Conservation (phyloP, 805 yeast genomes). For the Candida sonorensis region DNA sequence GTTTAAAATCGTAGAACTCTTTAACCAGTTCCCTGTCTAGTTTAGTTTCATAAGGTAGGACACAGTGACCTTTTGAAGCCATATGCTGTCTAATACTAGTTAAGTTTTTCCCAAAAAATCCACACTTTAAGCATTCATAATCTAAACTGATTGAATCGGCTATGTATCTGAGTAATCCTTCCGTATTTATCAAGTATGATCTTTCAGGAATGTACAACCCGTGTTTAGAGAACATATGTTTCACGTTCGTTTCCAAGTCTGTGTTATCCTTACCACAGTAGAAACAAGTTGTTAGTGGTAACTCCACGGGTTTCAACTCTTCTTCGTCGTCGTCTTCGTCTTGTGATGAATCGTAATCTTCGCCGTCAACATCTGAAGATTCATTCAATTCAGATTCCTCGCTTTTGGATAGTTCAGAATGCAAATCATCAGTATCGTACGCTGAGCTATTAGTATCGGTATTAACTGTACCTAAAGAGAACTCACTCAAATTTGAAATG, state of each 20-base stretch:
- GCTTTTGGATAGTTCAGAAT: constrained; percentile 13
- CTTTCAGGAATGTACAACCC: constrained; percentile 87
- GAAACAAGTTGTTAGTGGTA: constrained; percentile 40
- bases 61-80: constrained; percentile 76
- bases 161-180: constrained; percentile 64
- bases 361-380: constrained; percentile 12
- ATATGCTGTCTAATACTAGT: constrained; percentile 88
- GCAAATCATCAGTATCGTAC: constrained; percentile 16
- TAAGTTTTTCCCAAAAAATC: constrained; percentile 68
- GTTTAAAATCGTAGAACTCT: constrained; percentile 69
- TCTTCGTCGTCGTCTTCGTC: constrained; percentile 19
- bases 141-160: constrained; percentile 76
- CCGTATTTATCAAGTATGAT: constrained; percentile 56
- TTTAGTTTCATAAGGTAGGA: constrained; percentile 77
- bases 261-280: constrained; percentile 38
- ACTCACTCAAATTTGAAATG: constrained; percentile 46
- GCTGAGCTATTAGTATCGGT: constrained; percentile 16
- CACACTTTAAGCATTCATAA: constrained; percentile 73
- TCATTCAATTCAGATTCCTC: constrained; percentile 7
- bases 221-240: constrained; percentile 71
- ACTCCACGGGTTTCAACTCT: constrained; percentile 18
- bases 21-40: constrained; percentile 66
- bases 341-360: constrained; percentile 12
- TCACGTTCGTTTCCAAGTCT: constrained; percentile 39
- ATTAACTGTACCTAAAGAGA: constrained; percentile 38